Base-by-base conservation (phyloP, 129 eudicot genomes). In the Flaveria trinervia region DNA sequence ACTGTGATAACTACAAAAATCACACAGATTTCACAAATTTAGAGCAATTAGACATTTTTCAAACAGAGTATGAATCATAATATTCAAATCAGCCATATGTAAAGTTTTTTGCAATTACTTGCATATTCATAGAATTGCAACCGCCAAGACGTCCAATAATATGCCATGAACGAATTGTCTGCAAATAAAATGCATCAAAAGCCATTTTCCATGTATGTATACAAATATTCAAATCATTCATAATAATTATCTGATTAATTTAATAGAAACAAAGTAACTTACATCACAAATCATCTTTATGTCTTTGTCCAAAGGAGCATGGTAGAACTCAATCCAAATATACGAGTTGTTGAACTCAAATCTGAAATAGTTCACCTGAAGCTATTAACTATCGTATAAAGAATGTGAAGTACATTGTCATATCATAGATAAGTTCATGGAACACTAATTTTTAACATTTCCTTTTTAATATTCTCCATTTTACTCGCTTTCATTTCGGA, bases 141-240 rank as follows among this genome's bases (percentile, higher is more conserved):
- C 99, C 99, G 13, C 99, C 99, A 70, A 94, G 97, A 71, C 98
- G 89, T 83, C 97, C 98, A 73, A 95, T 83, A 59, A 95, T 91
- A 83, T 95, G 94, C 99, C 99, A 95, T 20, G 99, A 83, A 46
- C 99, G 92, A 85, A 95, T 76, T 36, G 96, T 72, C 99, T 94
- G 89, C 80, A 68, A 17, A 76, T 11, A n/a, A 76, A 70, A 16
- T 46, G 52, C 14, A 69, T 67, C 66, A 74, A 49, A 36, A 43
- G 17, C 56, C 18, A 16, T n/a, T 25, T 41, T 44, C 41, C 70
- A 22, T 74, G 10, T 2, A 23, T 7, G 10, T 28, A 17, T 12
- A 7, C 39, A 51, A 2, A 50, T 65, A 65, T 76, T 28, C 20
- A 5, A 57, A 68, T 62, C 6, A n/a, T 3, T 61, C 22, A 43